Base-by-base conservation (phyloP, 2,329 filamentous ascomycete genomes). In the Lachnellula hyalina region DNA sequence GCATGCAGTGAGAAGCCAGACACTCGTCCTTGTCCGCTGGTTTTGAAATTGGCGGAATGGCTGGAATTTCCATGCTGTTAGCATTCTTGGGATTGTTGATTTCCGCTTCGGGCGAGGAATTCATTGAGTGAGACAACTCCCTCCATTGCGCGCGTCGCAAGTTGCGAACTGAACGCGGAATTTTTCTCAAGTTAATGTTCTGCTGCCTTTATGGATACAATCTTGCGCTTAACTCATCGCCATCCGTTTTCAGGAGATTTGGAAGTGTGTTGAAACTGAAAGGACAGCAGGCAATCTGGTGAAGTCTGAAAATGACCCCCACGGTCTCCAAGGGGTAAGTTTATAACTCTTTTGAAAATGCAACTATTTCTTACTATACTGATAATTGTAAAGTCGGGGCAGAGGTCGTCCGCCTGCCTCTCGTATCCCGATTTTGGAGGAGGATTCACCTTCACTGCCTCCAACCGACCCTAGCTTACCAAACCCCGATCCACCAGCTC, bases 11-110 rank as follows among this genome's bases (percentile, higher is more conserved):
- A 25, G 25, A 6, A 25, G 25, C 25, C 25, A 25, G 28, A 32
- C 8, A 25, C 25, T 25, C 6, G 25, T 25, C 25, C 6, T 32
- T 32, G 28, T 32, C 3, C 28, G 8, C 8, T 32, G 8, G 11
- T 32, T 32, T 32, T 11, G 3, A 11, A 5, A 6, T 19, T 40
- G 19, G 23, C 45, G 35, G 35, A 44, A 45, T 42, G 41, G 47
- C 34, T 25, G 41, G 35, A 53, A 47, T 52, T 34, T n/a, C 21
- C 28, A 17, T 49, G 35, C 19, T 25, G 38, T 23, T 40, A 35
- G 40, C 56, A 55, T 55, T 55, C 50, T 50, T 36, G 15, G n/a
- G 11, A 40, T 19, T 52, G 53, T 55, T 56, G 51, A 49, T 42
- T 48, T 52, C 49, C 48, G 49, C 44, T 21, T 28, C 40, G 35